Evolutionary conservation across 805 yeast genomes (phyloP).

Genomic region (Metschnikowia proteae): DNA sequence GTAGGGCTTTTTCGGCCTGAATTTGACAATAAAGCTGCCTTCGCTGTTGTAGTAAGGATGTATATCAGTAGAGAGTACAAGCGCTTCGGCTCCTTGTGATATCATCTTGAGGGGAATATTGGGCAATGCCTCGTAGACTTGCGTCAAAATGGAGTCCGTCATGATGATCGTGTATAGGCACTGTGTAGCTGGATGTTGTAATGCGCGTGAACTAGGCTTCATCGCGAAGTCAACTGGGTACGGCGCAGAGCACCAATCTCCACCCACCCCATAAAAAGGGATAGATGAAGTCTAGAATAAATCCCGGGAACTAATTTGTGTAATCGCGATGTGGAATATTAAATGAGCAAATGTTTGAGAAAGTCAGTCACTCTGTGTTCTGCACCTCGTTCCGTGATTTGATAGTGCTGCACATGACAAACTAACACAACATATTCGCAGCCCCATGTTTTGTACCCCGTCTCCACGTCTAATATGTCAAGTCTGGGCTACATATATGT

Average conservation of each 20-base stretch:
- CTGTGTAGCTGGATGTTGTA: background rate
- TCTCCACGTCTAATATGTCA: conserved; percentile 9
- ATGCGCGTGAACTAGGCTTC: conserved; percentile 1
- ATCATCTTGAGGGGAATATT: conserved; percentile 50
- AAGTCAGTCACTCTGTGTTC: background rate
- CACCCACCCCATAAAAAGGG: background rate
- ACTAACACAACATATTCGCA: conserved; percentile 4
- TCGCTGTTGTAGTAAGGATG: conserved; percentile 56
- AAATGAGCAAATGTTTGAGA: too few relatives aligned
- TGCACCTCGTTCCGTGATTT: background rate
- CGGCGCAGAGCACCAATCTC: background rate
- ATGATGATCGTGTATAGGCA: conserved; percentile 26
- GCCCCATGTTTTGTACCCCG: conserved; percentile 4
- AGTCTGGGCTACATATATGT: conserved; percentile 24
- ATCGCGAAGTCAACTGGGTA: background rate
- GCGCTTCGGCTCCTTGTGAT: conserved; percentile 91
- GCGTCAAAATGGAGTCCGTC: conserved; percentile 51
- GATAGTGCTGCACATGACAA: conserved; percentile 5
- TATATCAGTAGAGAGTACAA: conserved; percentile 56
- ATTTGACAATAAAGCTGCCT: conserved; percentile 60
- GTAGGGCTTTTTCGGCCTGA: conserved; percentile 85
- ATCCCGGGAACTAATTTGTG: too few relatives aligned
- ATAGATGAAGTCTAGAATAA: background rate
- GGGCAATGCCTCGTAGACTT: conserved; percentile 42
- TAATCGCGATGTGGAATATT: too few relatives aligned